These are phyloP conservation scores for Ramaria sp. DNA, from an alignment of 768 basidiomycete species.

Conservation along the genomic window DNA sequence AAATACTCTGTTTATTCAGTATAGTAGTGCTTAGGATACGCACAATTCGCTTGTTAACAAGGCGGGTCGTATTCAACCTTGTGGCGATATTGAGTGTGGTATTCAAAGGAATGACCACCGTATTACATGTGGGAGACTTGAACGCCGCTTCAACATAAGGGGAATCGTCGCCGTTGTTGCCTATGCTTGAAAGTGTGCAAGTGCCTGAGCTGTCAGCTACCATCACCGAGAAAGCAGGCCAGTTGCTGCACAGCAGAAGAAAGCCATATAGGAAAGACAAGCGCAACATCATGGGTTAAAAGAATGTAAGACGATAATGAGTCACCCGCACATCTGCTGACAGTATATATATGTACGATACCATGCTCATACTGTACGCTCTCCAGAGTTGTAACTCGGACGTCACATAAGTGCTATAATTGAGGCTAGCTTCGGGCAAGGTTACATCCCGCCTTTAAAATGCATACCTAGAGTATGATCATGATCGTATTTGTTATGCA, in stretches of 20 bases:
- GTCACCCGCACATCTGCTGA: too few relatives aligned
- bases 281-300: too few relatives aligned
- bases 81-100: conserved; percentile 43
- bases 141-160: conserved; percentile 37
- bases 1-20: background rate
- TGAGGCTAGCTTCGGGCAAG: too few relatives aligned
- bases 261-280: too few relatives aligned
- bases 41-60: conserved; percentile 40
- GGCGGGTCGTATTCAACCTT: conserved; percentile 42
- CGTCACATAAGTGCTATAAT: too few relatives aligned
- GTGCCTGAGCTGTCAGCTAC: background rate
- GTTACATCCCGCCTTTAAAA: too few relatives aligned
- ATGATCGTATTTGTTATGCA: too few relatives aligned
- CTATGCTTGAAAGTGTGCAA: conserved; percentile 31
- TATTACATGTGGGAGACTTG: conserved; percentile 24
- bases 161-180: conserved; percentile 39
- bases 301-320: too few relatives aligned
- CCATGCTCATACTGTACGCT: too few relatives aligned
- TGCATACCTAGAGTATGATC: too few relatives aligned
- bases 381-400: too few relatives aligned
- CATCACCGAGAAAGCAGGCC: background rate
- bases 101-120: conserved; percentile 31
- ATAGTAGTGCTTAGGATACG: conserved; percentile 8
- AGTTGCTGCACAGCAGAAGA: background rate
- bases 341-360: too few relatives aligned